Conservation (phyloP, 768 basidiomycete species). For the Phallus indusiatus region DNA sequence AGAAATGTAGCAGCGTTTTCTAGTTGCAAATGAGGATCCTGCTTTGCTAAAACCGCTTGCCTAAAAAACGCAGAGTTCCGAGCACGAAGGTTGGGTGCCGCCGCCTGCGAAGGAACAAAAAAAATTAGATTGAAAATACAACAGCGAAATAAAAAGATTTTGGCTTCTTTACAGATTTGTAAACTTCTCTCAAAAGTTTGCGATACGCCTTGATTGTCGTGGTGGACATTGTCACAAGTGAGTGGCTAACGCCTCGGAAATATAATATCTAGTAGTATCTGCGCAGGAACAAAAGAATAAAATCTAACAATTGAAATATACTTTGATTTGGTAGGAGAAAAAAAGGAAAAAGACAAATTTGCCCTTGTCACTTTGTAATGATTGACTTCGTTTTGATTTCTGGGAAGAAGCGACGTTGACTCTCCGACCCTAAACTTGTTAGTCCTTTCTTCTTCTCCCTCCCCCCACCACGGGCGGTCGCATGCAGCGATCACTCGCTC, state of each 20-base stretch:
- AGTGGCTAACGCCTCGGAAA: not conserved
- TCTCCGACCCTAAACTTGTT: not conserved
- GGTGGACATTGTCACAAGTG: not conserved
- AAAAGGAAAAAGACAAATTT: not conserved
- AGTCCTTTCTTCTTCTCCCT: not conserved
- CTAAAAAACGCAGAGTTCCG: constrained; percentile 44
- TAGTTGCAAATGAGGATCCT: constrained; percentile 20
- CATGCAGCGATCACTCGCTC: constrained; percentile 2
- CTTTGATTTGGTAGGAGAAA: not conserved
- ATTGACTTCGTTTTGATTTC: not conserved
- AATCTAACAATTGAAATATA: not conserved
- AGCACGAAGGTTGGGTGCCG: constrained; percentile 30
- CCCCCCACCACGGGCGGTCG: constrained; percentile 7
- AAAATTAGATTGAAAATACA: not conserved
- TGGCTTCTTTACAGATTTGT: constrained; percentile 1
- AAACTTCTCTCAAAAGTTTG: constrained; percentile 3
- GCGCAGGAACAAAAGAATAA: not conserved
- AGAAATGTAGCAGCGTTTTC: constrained; percentile 59
- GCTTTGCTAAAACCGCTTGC: constrained; percentile 10
- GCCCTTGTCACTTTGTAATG: not conserved
- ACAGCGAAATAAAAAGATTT: not conserved
- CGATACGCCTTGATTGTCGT: constrained; percentile 1
- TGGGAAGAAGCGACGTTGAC: not conserved
- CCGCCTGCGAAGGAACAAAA: not conserved
- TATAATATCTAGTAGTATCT: too few species aligned